Evolutionary conservation across 2,329 filamentous ascomycete genomes (phyloP).

Genomic region (Penicillium rolfsii): DNA sequence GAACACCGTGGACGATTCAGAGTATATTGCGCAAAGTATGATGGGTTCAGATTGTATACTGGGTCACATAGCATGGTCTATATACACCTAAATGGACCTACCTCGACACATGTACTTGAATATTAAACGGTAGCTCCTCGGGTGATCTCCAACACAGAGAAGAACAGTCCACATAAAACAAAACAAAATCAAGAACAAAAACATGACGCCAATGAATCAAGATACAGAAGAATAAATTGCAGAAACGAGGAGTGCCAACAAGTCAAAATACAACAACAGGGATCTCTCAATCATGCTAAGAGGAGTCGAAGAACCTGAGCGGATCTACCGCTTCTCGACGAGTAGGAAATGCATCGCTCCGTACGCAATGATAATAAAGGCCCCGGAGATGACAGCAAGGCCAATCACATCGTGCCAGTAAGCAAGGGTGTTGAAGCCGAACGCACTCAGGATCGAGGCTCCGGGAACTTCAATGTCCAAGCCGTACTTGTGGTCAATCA

Average conservation of each 20-base stretch:
- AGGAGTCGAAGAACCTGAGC: not conserved
- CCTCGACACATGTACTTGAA: not conserved
- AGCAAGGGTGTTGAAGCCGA: slow-evolving; percentile 87
- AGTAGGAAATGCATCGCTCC: slow-evolving; percentile 89
- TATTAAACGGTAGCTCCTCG: not conserved
- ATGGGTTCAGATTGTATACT: not conserved
- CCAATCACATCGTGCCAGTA: slow-evolving; percentile 84
- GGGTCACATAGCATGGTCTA: slow-evolving; percentile 13
- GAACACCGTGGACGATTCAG: not conserved
- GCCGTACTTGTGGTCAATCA: slow-evolving; percentile 93
- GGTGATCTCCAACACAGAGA: not conserved
- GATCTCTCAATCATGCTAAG: not conserved
- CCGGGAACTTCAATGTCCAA: slow-evolving; percentile 96
- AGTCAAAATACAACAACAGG: not conserved
- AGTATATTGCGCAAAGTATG: not conserved
- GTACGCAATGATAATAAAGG: slow-evolving; percentile 88
- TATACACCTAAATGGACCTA: slow-evolving; percentile 14
- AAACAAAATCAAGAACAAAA: not conserved
- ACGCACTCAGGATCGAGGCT: slow-evolving; percentile 88
- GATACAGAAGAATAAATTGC: not conserved
- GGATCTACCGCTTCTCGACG: slow-evolving; percentile 75
- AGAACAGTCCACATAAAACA: not conserved
- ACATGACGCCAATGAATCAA: not conserved
- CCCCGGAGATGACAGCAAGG: slow-evolving; percentile 76
- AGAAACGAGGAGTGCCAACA: not conserved